These are phyloP conservation scores for Plasmodium berghei DNA, from an alignment of 169 alveolate genomes.

Conservation along the genomic window DNA sequence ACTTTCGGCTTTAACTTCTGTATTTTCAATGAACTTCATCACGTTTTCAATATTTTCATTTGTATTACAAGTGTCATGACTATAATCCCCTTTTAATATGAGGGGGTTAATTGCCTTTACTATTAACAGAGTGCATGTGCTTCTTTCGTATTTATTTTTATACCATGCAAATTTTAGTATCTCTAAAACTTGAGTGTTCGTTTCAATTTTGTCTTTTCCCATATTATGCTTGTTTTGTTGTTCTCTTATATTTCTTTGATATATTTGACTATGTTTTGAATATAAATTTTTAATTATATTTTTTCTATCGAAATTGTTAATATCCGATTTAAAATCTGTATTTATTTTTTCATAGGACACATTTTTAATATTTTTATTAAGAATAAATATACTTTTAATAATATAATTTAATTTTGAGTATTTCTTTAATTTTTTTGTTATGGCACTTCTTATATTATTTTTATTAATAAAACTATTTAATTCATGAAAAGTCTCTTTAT, in stretches of 20 bases:
- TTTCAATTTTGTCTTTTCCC: not conserved
- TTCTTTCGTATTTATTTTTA: constrained; percentile 5
- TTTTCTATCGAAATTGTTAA: not conserved
- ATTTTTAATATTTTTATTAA: constrained; percentile 31
- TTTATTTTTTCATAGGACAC: constrained; percentile 22
- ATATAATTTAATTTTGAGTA: constrained; percentile 21
- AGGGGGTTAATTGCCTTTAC: constrained; percentile 46
- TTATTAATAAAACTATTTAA: constrained; percentile 53
- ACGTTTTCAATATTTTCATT: constrained; percentile 35
- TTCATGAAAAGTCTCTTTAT: constrained; percentile 38
- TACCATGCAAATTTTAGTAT: constrained; percentile 52
- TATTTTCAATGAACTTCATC: constrained; percentile 6
- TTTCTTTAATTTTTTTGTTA: constrained; percentile 31
- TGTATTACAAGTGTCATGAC: constrained; percentile 41
- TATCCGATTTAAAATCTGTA: not conserved
- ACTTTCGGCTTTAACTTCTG: not conserved
- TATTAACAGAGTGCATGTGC: constrained; percentile 8
- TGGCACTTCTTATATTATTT: constrained; percentile 18
- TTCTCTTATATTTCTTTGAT: not conserved
- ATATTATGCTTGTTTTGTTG: not conserved
- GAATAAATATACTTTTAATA: constrained; percentile 12
- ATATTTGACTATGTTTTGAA: too few species aligned
- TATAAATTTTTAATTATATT: too few species aligned
- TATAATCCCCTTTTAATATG: constrained; percentile 21
- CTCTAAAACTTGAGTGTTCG: not conserved